Base-by-base conservation (phyloP, 257 asterid genomes). In the Cinchona pubescens region DNA sequence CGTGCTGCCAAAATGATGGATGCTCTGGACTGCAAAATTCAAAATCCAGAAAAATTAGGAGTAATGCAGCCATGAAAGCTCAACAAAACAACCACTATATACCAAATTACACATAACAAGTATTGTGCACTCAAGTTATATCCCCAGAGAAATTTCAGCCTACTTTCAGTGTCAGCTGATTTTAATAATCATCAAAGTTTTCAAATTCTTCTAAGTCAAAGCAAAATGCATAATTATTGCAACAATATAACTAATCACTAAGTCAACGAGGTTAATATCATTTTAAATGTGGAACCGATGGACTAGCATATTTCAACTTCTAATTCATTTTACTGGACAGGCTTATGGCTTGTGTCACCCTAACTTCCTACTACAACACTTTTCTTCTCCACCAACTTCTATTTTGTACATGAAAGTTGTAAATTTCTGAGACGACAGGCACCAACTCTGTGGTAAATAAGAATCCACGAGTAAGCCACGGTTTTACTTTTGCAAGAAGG, bases 1-100 rank as follows among this genome's bases (percentile, higher is more conserved):
- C 88, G 91, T 72, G 92, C 91, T n/a, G n/a, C 69, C 87, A 90
- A 79, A 87, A 75, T 48, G 90, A 87, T 71, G 91, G 98, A 80
- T 92, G 98, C 85, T 94, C 99, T 43, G 98, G 99, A 80, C 99
- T 94, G 87, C 65, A 82, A 81, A 78, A 79, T 49, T 65, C 43
- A 69, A 72, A 61, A 38, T 60, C 16, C 25, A 34, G 30, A 40
- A 68, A 32, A 19, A 0, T 42, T 29, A 68, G 58, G n/a, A 60
- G 49, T 21, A 21, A 55, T 29, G 16, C 38, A 37, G 34, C 35
- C 67, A 72, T 72, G 10, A 56, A 38, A 56, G 21, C 55, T 48
- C 29, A 72, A 72, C 30, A 16, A 7, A 56, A 38, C 34, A 21
- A 72, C 43, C 55, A 4, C 67, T 38, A 72, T 27, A 8, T 18